Base-by-base conservation (phyloP, 75 land plant species). In the Cryptomeria japonica region DNA sequence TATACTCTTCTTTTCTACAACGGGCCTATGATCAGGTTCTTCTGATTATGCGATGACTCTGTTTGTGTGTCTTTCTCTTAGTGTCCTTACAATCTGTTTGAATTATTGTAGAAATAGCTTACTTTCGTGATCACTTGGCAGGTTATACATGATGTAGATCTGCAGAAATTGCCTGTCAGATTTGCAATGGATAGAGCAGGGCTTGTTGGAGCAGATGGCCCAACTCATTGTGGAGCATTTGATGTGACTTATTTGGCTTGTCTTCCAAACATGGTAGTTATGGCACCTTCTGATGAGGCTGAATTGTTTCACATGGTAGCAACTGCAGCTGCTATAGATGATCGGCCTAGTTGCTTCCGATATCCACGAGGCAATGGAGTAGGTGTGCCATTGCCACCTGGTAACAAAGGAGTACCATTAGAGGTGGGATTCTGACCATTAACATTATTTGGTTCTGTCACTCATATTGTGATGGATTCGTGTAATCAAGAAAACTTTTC, bases 131-230 rank as follows among this genome's bases (percentile, higher is more conserved):
- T 8, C n/a, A 34, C 84, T 82, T 86, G 87, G 84, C 93, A 96
- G 98, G 99, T 97, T 41, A 92, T 97, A 10, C 99, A 97, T 90
- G 99, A 97, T 87, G 99, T 97, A 28, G 99, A 97, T 88, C 83
- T 97, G 87, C 99, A 97, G 89, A 97, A 97, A 80, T 85, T 97
- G 80, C 99, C 99, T 2, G 99, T 97, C 72, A 93, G 98, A 85
- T 97, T 97, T 92, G 99, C 99, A 9, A 92, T 97, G 98, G 99
- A 97, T 84, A 91, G 99, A 80, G 99, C 99, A 11, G 99, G 99
- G 32, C 92, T 97, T 1, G 98, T 97, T 68, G 99, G 99, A 85
- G 99, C 99, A 13, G 99, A 97, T 89, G 99, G 99, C 7, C 99
- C 99, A 9, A 97, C 99, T 39, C 99, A 97, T 89, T 94, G 93